A percentile compares a stretch with the other conserved stretches of the same genome.
Conservation (phyloP, 192 early-diverging fungal genomes). For the Podila verticillata region DNA sequence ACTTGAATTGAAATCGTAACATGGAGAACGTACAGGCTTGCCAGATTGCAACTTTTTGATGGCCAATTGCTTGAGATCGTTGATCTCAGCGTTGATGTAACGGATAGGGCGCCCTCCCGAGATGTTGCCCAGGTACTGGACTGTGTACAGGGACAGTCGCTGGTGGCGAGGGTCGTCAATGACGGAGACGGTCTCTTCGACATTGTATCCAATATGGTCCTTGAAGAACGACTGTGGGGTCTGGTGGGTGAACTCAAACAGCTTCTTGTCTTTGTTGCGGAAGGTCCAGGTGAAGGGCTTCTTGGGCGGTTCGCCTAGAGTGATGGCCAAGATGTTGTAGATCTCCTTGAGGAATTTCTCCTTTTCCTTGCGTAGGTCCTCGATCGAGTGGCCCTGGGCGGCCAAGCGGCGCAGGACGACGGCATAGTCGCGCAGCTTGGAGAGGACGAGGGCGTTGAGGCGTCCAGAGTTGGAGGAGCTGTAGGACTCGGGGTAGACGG, state of each 20-base stretch:
- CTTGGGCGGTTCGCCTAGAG: slow-evolving; percentile 75
- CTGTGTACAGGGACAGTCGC: slow-evolving; percentile 70
- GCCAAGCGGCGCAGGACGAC: slow-evolving; percentile 63
- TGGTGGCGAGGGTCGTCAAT: slow-evolving; percentile 81
- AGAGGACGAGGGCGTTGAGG: slow-evolving; percentile 69
- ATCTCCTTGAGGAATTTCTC: slow-evolving; percentile 70
- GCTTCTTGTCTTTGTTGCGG: slow-evolving; percentile 78
- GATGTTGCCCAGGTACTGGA: slow-evolving; percentile 79
- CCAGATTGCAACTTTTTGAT: slow-evolving; percentile 66
- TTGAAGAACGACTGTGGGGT: slow-evolving; percentile 72
- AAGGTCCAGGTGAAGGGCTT: slow-evolving; percentile 72
- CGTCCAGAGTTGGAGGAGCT: slow-evolving; percentile 68
- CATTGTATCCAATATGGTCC: slow-evolving; percentile 66
- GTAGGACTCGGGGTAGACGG: slow-evolving; percentile 69
- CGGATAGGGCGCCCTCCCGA: slow-evolving; percentile 70
- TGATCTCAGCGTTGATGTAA: slow-evolving; percentile 71
- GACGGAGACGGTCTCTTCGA: slow-evolving; percentile 69
- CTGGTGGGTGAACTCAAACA: slow-evolving; percentile 59
- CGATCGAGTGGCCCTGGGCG: slow-evolving; percentile 48
- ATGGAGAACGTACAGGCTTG: slow-evolving; percentile 56
- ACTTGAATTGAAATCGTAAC: neutral
- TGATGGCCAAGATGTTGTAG: slow-evolving; percentile 75
- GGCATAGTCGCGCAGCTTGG: slow-evolving; percentile 78
- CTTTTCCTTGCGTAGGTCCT: slow-evolving; percentile 64
- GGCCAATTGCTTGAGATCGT: slow-evolving; percentile 67